A percentile compares a stretch with the other conserved stretches of the same genome.
These are phyloP conservation scores for Xylaria sp. DNA, from an alignment of 2,329 filamentous ascomycete genomes.

Conservation along the genomic window DNA sequence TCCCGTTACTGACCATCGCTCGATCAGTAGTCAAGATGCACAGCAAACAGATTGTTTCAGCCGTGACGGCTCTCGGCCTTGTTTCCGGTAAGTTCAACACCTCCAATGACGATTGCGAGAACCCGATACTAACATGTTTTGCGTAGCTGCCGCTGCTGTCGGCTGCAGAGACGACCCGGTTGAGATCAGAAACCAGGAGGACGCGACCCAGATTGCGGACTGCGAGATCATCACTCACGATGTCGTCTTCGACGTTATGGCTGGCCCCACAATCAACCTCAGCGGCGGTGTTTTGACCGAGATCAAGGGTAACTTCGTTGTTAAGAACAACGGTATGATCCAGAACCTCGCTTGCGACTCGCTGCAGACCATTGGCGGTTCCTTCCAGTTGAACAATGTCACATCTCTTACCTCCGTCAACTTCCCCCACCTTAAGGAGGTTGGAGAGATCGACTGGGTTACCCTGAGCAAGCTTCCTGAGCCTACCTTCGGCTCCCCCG, in stretches of 20 bases:
- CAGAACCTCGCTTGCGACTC: conserved; percentile 56
- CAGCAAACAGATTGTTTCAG: conserved; percentile 41
- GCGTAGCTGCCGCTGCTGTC: conserved; percentile 28
- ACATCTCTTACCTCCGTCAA: conserved; percentile 63
- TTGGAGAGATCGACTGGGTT: conserved; percentile 64
- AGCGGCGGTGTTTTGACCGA: conserved; percentile 46
- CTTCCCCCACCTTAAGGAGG: conserved; percentile 59
- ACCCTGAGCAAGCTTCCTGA: conserved; percentile 59
- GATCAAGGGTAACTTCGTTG: conserved; percentile 53
- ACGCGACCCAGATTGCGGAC: conserved; percentile 52
- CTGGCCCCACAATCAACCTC: conserved; percentile 56
- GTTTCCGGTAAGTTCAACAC: conserved; percentile 39
- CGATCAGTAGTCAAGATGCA: conserved; percentile 39
- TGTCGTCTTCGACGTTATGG: conserved; percentile 56
- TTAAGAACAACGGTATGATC: conserved; percentile 56
- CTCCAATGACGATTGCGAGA: no score
- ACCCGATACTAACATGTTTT: neutral
- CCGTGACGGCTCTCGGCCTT: conserved; percentile 40
- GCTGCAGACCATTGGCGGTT: conserved; percentile 60
- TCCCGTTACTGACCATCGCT: conserved; percentile 3
- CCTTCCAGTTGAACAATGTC: conserved; percentile 64
- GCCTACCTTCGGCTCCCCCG: conserved; percentile 45
- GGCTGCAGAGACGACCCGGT: conserved; percentile 36
- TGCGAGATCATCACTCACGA: conserved; percentile 68
- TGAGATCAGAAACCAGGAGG: conserved; percentile 59